Evolutionary conservation across 495 filamentous ascomycete species (phyloP).

Genomic region (Chlorociboria aeruginascens): DNA sequence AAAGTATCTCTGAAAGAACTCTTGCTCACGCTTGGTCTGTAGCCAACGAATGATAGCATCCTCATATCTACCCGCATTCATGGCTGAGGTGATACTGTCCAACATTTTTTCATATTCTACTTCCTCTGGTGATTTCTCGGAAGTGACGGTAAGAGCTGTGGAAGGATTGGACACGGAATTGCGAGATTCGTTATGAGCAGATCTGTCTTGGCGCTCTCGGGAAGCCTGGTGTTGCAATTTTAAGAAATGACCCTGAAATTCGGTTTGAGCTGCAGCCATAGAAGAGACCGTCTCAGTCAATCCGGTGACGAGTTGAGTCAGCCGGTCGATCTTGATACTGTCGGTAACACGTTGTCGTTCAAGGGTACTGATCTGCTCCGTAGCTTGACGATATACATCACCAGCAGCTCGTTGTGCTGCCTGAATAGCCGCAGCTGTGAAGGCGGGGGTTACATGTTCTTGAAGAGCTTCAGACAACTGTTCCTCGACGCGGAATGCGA

Average conservation of each 20-base stretch:
- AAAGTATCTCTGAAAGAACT: slow-evolving; percentile 72
- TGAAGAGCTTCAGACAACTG: slow-evolving; percentile 52
- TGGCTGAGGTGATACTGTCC: slow-evolving; percentile 48
- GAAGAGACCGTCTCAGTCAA: slow-evolving; percentile 61
- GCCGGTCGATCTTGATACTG: slow-evolving; percentile 67
- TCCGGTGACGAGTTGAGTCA: slow-evolving; percentile 57
- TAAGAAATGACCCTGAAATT: slow-evolving; percentile 48
- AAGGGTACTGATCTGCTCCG: slow-evolving; percentile 48
- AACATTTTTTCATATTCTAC: slow-evolving; percentile 54
- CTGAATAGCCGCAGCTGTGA: slow-evolving; percentile 45
- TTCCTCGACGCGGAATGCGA: slow-evolving; percentile 54
- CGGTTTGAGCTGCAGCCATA: slow-evolving; percentile 53
- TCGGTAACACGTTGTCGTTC: slow-evolving; percentile 63
- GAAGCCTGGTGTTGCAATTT: slow-evolving; percentile 37
- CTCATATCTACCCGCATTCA: slow-evolving; percentile 56
- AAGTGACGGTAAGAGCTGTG: slow-evolving; percentile 23
- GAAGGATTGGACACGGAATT: slow-evolving; percentile 17
- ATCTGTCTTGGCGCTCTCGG: slow-evolving; percentile 5
- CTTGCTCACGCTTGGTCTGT: slow-evolving; percentile 58
- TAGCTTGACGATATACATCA: slow-evolving; percentile 54
- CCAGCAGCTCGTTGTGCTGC: slow-evolving; percentile 45
- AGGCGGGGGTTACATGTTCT: slow-evolving; percentile 47
- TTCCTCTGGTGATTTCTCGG: slow-evolving; percentile 29
- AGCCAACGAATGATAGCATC: slow-evolving; percentile 67
- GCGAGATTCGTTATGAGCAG: slow-evolving; percentile 15